Percentiles rank a stretch among this genome's conserved stretches.
phyloP scores from a whole-genome alignment of 2,329 filamentous ascomycete species.

The Rhytidhysteron rufulum region DNA sequence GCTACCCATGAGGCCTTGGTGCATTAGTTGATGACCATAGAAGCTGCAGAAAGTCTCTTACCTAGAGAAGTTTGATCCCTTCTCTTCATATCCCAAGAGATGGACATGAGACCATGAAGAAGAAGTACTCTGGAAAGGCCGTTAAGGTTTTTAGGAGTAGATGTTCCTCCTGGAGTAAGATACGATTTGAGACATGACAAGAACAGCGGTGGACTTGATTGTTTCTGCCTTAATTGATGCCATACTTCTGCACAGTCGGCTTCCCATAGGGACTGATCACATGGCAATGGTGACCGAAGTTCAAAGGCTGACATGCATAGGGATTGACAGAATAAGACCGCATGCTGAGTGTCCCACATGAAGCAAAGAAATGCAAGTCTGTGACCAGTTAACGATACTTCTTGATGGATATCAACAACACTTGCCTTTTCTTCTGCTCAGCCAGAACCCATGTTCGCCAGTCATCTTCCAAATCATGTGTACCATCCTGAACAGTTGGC shows the following conservation, averaged over 20 bases:
- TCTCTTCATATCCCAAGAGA: conserved; percentile 60
- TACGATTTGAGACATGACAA: conserved; percentile 55
- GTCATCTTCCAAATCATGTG: conserved; percentile 40
- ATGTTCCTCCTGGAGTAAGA: conserved; percentile 41
- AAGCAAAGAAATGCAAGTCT: conserved; percentile 58
- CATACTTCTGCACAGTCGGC: conserved; percentile 52
- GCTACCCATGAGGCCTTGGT: conserved; percentile 20
- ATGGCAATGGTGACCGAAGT: conserved; percentile 55
- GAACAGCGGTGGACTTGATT: conserved; percentile 42
- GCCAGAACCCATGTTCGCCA: conserved; percentile 54
- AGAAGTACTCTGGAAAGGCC: conserved; percentile 52
- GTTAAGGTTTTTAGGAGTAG: conserved; percentile 42
- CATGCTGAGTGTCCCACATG: conserved; percentile 64
- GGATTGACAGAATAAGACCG: conserved; percentile 62
- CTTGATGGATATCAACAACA: neutral
- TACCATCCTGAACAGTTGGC: conserved; percentile 29
- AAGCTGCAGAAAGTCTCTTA: conserved; percentile 22
- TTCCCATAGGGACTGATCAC: conserved; percentile 55
- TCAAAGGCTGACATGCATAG: conserved; percentile 65
- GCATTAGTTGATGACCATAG: neutral
- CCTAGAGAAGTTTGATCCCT: conserved; percentile 60
- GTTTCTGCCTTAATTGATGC: conserved; percentile 40
- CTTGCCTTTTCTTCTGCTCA: conserved; percentile 56
- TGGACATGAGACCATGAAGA: conserved; percentile 60
- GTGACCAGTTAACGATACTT: neutral